phyloP scores from a whole-genome alignment of 164 flowering plant species.

The Nymphaea colorata region DNA sequence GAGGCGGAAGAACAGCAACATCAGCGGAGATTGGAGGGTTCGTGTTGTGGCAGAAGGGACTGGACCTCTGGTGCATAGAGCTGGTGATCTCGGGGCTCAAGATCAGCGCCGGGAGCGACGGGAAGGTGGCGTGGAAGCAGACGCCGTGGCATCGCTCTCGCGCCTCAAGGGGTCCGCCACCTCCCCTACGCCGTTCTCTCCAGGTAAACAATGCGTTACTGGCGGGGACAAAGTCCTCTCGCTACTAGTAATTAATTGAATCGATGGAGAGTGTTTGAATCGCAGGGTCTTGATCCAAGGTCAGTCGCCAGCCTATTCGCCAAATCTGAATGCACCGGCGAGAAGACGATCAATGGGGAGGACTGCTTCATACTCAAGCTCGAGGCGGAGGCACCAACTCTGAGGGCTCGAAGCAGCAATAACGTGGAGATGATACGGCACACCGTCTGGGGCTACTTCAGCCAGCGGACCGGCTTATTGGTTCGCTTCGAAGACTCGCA shows the following conservation, averaged over 20 bases:
- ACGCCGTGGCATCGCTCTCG: conserved; percentile 8
- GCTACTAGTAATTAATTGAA: too few species aligned
- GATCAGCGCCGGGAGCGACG: conserved; percentile 9
- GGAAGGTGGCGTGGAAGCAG: conserved; percentile 10
- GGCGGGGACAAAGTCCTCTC: too few species aligned
- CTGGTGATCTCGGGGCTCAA: conserved; percentile 6
- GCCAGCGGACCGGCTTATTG: conserved; percentile 76
- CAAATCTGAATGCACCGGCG: conserved; percentile 70
- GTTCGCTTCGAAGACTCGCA: conserved; percentile 72
- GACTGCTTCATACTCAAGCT: conserved; percentile 73
- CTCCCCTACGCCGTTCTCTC: conserved; percentile 6
- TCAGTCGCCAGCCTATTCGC: conserved; percentile 60
- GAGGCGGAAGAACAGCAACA: neutral
- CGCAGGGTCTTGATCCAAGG: conserved; percentile 73
- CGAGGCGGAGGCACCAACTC: conserved; percentile 29
- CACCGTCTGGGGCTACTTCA: conserved; percentile 81
- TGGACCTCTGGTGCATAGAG: conserved; percentile 10
- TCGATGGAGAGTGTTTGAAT: too few species aligned
- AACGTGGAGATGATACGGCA: conserved; percentile 61
- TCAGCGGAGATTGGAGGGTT: conserved; percentile 6
- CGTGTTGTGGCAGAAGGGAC: conserved; percentile 8
- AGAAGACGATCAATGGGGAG: conserved; percentile 49
- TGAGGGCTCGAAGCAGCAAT: conserved; percentile 45
- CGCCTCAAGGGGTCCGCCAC: conserved; percentile 7
- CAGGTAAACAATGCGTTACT: conserved; percentile 1